These are phyloP conservation scores for Boletus coccyginus DNA, from an alignment of 768 basidiomycete genomes.

Conservation along the genomic window DNA sequence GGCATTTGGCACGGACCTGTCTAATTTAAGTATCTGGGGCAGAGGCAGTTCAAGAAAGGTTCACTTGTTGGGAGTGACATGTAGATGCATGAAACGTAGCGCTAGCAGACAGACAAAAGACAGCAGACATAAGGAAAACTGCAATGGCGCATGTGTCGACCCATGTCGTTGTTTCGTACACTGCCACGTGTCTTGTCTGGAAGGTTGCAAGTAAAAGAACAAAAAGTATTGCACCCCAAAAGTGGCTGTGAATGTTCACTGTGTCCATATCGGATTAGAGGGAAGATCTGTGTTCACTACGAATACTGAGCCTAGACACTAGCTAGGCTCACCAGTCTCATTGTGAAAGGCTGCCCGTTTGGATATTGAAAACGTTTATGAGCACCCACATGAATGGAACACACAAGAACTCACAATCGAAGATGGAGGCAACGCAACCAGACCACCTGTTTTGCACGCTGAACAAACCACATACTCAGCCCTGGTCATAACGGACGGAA, in stretches of 20 bases:
- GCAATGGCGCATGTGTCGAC: slow-evolving; percentile 56
- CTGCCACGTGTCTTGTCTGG: slow-evolving; percentile 46
- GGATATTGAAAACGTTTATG: slow-evolving; percentile 14
- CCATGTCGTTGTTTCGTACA: slow-evolving; percentile 57
- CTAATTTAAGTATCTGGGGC: neutral
- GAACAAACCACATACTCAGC: slow-evolving; percentile 6
- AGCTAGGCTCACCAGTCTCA: slow-evolving; percentile 54
- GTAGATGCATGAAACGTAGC: slow-evolving; percentile 69
- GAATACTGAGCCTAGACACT: slow-evolving; percentile 1
- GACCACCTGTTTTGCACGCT: slow-evolving; percentile 62
- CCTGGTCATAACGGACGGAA: neutral
- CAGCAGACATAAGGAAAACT: slow-evolving; percentile 67
- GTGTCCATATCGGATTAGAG: slow-evolving; percentile 10
- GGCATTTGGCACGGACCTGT: slow-evolving; percentile 59
- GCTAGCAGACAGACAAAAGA: slow-evolving; percentile 70
- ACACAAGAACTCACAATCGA: slow-evolving; percentile 53
- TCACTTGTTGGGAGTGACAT: slow-evolving; percentile 71
- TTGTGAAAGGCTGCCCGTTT: slow-evolving; percentile 64
- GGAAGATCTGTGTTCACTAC: slow-evolving; percentile 1
- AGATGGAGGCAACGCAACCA: slow-evolving; percentile 61
- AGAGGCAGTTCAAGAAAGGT: slow-evolving; percentile 11
- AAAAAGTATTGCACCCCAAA: slow-evolving; percentile 67
- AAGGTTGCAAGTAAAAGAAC: slow-evolving; percentile 52
- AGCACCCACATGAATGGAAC: slow-evolving; percentile 10
- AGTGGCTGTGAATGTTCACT: slow-evolving; percentile 88